Conservation (phyloP, 2,329 filamentous ascomycete genomes). For the Trichoderma atrobrunneum region DNA sequence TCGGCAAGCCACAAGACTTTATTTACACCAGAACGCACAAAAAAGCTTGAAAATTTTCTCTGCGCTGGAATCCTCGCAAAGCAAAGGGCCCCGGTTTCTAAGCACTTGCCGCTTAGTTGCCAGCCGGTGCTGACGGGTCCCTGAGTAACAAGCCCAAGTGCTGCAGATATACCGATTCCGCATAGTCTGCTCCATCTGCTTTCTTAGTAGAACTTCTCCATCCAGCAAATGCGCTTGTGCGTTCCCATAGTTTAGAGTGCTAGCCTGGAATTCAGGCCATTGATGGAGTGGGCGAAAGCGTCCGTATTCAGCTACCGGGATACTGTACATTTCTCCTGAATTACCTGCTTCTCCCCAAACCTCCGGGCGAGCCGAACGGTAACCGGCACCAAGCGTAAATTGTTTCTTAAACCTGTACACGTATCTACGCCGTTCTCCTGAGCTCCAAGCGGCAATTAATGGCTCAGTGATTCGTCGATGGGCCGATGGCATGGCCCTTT, state of each 20-base stretch:
- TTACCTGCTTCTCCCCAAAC: neutral
- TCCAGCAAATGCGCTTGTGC: neutral
- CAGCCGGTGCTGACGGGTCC: constrained; percentile 11
- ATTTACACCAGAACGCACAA: neutral
- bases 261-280: neutral
- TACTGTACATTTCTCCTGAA: neutral
- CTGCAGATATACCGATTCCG: neutral
- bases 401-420: neutral
- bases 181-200: neutral
- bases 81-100: constrained; percentile 1
- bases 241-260: neutral
- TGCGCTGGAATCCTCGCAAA: neutral
- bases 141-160: neutral
- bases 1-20: constrained; percentile 4
- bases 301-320: neutral
- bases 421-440: neutral
- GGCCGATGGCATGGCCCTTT: neutral
- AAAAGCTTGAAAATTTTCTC: neutral
- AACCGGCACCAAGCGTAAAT: neutral
- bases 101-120: constrained; percentile 9
- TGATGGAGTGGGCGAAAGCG: neutral
- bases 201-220: neutral
- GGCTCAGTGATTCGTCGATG: neutral
- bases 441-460: neutral
- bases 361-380: neutral